A percentile compares a stretch with the other conserved stretches of the same genome.
Conservation (phyloP, 257 asterid species). For the Jaltomata sinuosa region DNA sequence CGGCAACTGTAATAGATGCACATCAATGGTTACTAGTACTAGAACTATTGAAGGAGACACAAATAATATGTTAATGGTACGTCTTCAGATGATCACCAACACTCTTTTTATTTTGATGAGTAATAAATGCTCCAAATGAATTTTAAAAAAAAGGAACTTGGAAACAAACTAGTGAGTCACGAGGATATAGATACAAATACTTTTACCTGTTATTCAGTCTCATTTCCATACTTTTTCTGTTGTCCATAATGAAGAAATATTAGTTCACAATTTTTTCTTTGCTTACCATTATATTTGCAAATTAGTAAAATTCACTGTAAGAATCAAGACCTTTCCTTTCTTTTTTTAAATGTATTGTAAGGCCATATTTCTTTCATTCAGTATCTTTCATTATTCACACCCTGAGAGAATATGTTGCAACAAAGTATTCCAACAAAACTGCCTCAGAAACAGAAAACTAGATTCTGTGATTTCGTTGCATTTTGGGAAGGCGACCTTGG, state of each 20-base stretch:
- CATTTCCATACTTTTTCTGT: background rate
- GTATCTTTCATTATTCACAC: background rate
- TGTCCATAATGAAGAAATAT: background rate
- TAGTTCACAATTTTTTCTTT: background rate
- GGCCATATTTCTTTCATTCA: background rate
- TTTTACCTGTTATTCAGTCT: background rate
- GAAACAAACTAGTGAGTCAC: background rate
- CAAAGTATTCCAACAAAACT: background rate
- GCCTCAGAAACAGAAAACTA: background rate
- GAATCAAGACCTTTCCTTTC: background rate
- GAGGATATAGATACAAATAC: background rate
- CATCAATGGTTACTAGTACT: background rate
- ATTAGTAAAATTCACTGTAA: background rate
- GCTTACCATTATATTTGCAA: background rate
- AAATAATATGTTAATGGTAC: background rate
- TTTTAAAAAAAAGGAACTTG: background rate
- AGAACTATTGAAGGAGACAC: background rate
- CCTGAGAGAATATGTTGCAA: background rate
- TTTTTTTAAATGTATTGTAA: background rate
- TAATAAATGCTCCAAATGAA: background rate
- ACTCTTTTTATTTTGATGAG: background rate
- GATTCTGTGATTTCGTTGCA: background rate
- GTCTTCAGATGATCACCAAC: background rate
- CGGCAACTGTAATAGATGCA: constrained; percentile 33
- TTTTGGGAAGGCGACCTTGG: background rate